These are phyloP conservation scores for Malus orientalis DNA, from an alignment of 306 rosid genomes.

Conservation along the genomic window DNA sequence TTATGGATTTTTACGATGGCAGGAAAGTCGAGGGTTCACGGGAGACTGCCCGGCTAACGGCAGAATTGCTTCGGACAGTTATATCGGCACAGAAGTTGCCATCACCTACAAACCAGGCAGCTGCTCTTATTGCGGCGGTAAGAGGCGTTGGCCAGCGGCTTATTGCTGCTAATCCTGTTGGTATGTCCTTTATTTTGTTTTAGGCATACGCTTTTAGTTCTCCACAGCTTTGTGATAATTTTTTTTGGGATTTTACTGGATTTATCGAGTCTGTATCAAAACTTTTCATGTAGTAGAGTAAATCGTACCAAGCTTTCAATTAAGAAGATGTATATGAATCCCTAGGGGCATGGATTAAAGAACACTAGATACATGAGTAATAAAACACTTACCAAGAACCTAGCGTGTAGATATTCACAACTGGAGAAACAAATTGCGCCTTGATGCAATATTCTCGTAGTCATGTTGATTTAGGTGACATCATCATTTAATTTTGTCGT, in stretches of 20 bases:
- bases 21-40: conserved; percentile 4
- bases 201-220: neutral
- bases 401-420: no score
- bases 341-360: no score
- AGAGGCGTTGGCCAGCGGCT: neutral
- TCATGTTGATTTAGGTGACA: no score
- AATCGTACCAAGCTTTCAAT: neutral
- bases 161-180: conserved; percentile 12
- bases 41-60: conserved; percentile 2
- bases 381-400: no score
- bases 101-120: neutral
- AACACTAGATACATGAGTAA: no score
- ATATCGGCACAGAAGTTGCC: neutral
- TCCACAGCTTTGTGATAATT: neutral
- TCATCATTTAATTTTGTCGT: no score
- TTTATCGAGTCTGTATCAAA: neutral
- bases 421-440: no score
- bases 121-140: neutral
- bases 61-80: conserved; percentile 2
- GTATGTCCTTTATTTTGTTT: neutral
- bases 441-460: no score
- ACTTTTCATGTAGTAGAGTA: neutral
- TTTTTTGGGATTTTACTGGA: neutral
- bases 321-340: no score
- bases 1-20: neutral